A percentile compares a stretch with the other conserved stretches of the same genome.
phyloP scores from a whole-genome alignment of 352 stramenopile genomes.

The Blastocystis sp. region DNA sequence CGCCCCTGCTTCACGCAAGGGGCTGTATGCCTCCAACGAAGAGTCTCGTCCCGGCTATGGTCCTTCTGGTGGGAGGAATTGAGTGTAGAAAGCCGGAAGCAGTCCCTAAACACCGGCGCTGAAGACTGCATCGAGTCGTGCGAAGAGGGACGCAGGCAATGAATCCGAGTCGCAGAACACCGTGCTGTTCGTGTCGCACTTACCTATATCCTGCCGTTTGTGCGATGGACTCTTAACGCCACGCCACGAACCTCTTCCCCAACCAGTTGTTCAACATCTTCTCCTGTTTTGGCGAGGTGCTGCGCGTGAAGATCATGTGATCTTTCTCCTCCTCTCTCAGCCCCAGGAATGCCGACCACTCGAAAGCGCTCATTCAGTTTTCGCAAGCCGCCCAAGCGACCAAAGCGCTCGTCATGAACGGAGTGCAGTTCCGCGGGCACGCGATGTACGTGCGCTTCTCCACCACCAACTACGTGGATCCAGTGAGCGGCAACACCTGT shows the following conservation, averaged over 20 bases:
- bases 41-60: neutral
- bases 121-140: neutral
- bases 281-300: constrained; percentile 68
- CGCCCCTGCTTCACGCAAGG: neutral
- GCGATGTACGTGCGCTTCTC: constrained; percentile 61
- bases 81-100: constrained; percentile 38
- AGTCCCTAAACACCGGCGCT: constrained; percentile 23
- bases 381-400: constrained; percentile 40
- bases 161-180: constrained; percentile 11
- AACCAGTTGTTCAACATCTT: constrained; percentile 68
- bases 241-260: constrained; percentile 52
- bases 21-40: neutral
- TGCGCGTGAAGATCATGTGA: constrained; percentile 67
- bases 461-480: constrained; percentile 57
- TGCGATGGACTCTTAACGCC: constrained; percentile 3
- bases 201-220: constrained; percentile 33
- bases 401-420: constrained; percentile 62
- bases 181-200: constrained; percentile 57
- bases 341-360: constrained; percentile 45
- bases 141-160: neutral
- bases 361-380: constrained; percentile 59
- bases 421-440: constrained; percentile 31
- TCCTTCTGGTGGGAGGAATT: neutral
- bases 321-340: neutral
- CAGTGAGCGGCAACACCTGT: constrained; percentile 37